phyloP scores from a whole-genome alignment of 805 yeast species.

The Komagataella pseudopastoris region DNA sequence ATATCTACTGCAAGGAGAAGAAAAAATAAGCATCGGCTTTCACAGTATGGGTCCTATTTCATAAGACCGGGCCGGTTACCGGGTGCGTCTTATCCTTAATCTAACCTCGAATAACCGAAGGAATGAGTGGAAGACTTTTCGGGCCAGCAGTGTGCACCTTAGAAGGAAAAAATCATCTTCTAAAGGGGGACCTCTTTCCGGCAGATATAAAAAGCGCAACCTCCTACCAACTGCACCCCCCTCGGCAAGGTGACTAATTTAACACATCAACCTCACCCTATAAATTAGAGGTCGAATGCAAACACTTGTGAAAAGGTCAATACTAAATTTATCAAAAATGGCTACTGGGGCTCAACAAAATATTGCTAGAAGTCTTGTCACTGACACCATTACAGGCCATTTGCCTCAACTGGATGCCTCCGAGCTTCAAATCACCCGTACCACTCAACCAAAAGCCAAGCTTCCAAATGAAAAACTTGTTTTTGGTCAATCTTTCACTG shows the following conservation, averaged over 20 bases:
- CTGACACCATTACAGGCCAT: neutral
- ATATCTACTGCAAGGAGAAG: neutral
- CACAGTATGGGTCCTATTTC: neutral
- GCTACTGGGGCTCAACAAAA: neutral
- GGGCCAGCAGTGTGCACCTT: neutral
- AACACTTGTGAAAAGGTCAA: neutral
- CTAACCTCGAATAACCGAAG: neutral
- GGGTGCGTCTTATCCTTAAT: neutral
- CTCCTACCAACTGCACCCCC: neutral
- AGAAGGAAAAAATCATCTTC: neutral
- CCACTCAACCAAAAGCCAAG: conserved; percentile 34
- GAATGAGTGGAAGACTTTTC: neutral
- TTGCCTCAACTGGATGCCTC: conserved; percentile 37
- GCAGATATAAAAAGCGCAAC: neutral
- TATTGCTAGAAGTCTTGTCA: neutral
- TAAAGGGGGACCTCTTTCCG: neutral
- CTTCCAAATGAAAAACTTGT: conserved; percentile 49
- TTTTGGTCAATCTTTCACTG: conserved; percentile 69
- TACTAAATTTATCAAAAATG: neutral
- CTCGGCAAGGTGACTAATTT: neutral
- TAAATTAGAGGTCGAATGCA: neutral
- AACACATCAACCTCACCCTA: neutral
- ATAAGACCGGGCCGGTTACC: neutral
- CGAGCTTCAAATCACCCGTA: conserved; percentile 33
- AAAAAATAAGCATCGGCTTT: neutral